phyloP scores from a whole-genome alignment of 208 protist genomes.

The Angomonas ambiguus region DNA sequence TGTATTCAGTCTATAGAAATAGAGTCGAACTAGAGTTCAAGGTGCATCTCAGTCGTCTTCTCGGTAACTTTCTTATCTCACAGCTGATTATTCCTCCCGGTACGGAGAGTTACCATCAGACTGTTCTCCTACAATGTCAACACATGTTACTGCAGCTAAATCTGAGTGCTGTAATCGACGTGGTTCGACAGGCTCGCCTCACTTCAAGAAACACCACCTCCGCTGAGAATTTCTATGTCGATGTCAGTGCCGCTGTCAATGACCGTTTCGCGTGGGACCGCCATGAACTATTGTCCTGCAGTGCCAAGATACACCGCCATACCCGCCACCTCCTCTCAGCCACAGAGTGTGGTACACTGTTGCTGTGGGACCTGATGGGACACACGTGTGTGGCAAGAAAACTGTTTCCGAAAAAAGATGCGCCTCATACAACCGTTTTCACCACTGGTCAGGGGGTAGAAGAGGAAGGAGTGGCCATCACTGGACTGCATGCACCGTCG shows the following conservation, averaged over 20 bases:
- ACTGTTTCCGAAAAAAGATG: no score
- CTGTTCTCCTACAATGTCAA: slow-evolving; percentile 2
- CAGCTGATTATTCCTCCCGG: background rate
- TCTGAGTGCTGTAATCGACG: background rate
- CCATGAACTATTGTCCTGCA: background rate
- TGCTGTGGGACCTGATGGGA: slow-evolving; percentile 4
- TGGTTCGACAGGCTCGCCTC: background rate
- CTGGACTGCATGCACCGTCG: background rate
- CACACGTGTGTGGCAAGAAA: no score
- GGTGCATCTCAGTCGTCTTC: background rate
- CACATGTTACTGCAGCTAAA: background rate
- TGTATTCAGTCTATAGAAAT: background rate
- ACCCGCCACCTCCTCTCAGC: background rate
- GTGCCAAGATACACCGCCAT: background rate
- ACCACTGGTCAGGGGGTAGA: no score
- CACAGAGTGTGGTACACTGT: background rate
- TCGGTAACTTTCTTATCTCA: background rate
- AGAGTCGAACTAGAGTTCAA: background rate
- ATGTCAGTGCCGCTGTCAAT: background rate
- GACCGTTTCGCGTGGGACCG: background rate
- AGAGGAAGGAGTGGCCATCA: background rate
- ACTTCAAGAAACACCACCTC: background rate
- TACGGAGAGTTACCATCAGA: background rate
- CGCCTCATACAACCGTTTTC: no score
- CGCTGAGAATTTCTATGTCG: background rate